These are phyloP conservation scores for Collybia sp. DNA, from an alignment of 768 basidiomycete genomes.

Conservation along the genomic window DNA sequence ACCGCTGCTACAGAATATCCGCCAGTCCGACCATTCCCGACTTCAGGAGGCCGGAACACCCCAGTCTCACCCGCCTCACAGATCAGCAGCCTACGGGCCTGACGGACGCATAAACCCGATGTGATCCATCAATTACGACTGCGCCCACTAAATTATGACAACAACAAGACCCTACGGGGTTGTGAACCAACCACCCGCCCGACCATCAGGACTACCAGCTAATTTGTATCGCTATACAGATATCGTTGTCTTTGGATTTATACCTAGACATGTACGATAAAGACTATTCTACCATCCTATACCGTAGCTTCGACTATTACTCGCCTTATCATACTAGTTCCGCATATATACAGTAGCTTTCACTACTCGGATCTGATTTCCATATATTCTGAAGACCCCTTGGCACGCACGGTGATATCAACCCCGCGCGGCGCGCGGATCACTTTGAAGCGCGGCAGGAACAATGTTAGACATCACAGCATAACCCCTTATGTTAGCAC, in stretches of 20 bases:
- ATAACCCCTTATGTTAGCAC: not conserved
- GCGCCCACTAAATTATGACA: too few relatives aligned
- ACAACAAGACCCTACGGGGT: too few relatives aligned
- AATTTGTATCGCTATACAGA: conserved; percentile 21
- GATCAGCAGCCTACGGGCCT: conserved; percentile 31
- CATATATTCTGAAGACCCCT: too few relatives aligned
- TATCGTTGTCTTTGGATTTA: conserved; percentile 14
- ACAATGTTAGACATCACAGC: conserved; percentile 5
- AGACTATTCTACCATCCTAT: conserved; percentile 10
- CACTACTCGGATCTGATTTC: too few relatives aligned
- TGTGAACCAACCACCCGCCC: too few relatives aligned
- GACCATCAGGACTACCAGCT: too few relatives aligned
- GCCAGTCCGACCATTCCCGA: conserved; percentile 39
- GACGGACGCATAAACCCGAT: conserved; percentile 45
- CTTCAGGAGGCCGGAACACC: conserved; percentile 24
- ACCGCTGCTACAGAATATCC: conserved; percentile 31
- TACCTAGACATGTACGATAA: conserved; percentile 25
- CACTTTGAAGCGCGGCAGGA: not conserved
- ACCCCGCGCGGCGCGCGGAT: too few relatives aligned
- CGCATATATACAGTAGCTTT: too few relatives aligned
- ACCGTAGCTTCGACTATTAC: conserved; percentile 7
- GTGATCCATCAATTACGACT: not conserved
- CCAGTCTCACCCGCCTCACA: conserved; percentile 25
- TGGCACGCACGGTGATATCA: too few relatives aligned
- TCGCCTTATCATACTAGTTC: conserved; percentile 1